These are phyloP conservation scores for Pisolithus thermaeus DNA, from an alignment of 1,284 basidiomycete genomes.

Conservation along the genomic window DNA sequence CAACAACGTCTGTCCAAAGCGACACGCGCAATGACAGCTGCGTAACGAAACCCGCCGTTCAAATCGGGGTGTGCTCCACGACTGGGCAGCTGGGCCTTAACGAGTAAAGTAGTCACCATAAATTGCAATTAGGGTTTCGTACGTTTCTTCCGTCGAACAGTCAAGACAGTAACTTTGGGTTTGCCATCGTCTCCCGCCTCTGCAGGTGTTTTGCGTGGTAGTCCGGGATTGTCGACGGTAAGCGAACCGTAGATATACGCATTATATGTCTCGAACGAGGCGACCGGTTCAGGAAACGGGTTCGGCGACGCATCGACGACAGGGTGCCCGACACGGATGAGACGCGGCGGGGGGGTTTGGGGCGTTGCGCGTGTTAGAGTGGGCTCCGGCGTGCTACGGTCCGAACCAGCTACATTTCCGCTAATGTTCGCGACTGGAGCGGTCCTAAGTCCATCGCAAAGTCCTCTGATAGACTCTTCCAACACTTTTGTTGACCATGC, in stretches of 20 bases:
- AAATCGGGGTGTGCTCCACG: slow-evolving; percentile 5
- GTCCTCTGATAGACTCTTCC: slow-evolving; percentile 58
- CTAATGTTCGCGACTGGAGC: slow-evolving; percentile 19
- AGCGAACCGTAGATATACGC: slow-evolving; percentile 52
- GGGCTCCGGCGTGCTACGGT: slow-evolving; percentile 35
- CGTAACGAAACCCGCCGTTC: slow-evolving; percentile 3
- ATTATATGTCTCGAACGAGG: slow-evolving; percentile 53
- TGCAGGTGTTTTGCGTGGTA: slow-evolving; percentile 18
- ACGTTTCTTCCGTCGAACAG: slow-evolving; percentile 57
- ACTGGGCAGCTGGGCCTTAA: slow-evolving; percentile 3
- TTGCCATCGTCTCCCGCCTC: slow-evolving; percentile 13
- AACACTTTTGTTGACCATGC: slow-evolving; percentile 65
- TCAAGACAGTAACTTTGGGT: slow-evolving; percentile 46
- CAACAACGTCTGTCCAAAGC: too few species aligned
- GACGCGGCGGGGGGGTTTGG: slow-evolving; percentile 43
- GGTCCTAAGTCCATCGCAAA: slow-evolving; percentile 57
- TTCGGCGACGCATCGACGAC: slow-evolving; percentile 54
- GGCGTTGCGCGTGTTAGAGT: slow-evolving; percentile 25
- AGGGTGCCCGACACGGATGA: slow-evolving; percentile 18
- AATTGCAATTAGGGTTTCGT: slow-evolving; percentile 18
- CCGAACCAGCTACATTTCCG: slow-evolving; percentile 18
- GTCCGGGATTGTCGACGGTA: slow-evolving; percentile 42
- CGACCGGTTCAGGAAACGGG: slow-evolving; percentile 57
- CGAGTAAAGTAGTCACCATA: slow-evolving; percentile 11
- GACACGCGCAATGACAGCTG: slow-evolving; percentile 14